These are phyloP conservation scores for Ambrosia hybrid DNA, from an alignment of 140 eudicot species.

Conservation along the genomic window DNA sequence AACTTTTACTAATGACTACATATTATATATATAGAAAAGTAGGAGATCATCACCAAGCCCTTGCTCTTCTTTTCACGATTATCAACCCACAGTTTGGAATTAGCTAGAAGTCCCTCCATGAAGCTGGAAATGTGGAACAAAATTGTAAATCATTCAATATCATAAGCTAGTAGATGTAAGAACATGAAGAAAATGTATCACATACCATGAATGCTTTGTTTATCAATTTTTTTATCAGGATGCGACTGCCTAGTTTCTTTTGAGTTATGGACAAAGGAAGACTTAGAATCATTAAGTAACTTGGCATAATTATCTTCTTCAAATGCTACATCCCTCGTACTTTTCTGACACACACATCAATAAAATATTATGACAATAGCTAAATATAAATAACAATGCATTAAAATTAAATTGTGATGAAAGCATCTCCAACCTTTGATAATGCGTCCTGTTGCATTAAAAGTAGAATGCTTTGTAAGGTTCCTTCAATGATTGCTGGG, in stretches of 20 bases:
- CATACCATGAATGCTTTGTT: slow-evolving; percentile 25
- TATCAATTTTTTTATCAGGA: slow-evolving; percentile 25
- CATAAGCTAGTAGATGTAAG: slow-evolving; percentile 6
- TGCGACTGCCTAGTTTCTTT: slow-evolving; percentile 24
- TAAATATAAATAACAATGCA: background rate
- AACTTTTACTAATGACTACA: background rate
- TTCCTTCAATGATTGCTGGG: slow-evolving; percentile 18
- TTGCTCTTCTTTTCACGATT: slow-evolving; percentile 56
- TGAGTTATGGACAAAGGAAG: slow-evolving; percentile 23
- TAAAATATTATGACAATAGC: background rate
- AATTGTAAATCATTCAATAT: background rate
- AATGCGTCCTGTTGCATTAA: slow-evolving; percentile 12
- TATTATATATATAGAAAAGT: slow-evolving; percentile 7
- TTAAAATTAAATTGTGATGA: background rate
- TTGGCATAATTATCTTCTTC: slow-evolving; percentile 26
- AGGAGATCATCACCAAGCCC: slow-evolving; percentile 45
- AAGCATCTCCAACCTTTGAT: slow-evolving; percentile 19
- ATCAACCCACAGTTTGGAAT: slow-evolving; percentile 62
- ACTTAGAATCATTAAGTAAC: slow-evolving; percentile 13
- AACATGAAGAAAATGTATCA: background rate
- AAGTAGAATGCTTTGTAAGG: background rate
- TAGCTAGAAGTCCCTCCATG: slow-evolving; percentile 71
- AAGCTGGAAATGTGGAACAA: slow-evolving; percentile 17
- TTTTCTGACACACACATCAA: slow-evolving; percentile 7
- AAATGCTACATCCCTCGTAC: slow-evolving; percentile 17